Evolutionary conservation across 208 protist genomes (phyloP).

Genomic region (Lotmaria passim): DNA sequence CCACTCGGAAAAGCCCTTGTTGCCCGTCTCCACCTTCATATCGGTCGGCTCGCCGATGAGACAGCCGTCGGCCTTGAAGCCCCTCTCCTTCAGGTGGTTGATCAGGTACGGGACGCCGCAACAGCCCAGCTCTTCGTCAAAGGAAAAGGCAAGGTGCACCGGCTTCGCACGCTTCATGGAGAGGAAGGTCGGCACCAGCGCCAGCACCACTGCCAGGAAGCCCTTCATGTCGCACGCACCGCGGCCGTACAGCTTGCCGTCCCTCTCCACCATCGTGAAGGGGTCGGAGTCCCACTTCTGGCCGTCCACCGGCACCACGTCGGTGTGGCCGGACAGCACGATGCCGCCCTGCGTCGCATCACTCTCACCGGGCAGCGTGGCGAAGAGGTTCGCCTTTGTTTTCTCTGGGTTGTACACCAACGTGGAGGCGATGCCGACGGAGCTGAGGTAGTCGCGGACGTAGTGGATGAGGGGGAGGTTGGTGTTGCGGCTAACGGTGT

Average conservation of each 20-base stretch:
- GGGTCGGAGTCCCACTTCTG: too few relatives aligned
- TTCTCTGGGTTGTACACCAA: constrained; percentile 39
- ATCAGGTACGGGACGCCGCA: constrained; percentile 39
- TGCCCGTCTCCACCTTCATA: constrained; percentile 38
- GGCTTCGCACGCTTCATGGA: constrained; percentile 52
- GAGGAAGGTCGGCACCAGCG: constrained; percentile 43
- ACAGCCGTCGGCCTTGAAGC: constrained; percentile 35
- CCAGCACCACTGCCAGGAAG: constrained; percentile 55
- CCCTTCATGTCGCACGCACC: too few relatives aligned
- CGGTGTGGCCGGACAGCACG: too few relatives aligned
- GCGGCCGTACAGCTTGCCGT: too few relatives aligned
- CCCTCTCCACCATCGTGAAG: too few relatives aligned
- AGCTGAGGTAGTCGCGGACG: constrained; percentile 38
- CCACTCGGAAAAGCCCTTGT: constrained; percentile 41
- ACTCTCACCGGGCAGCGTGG: constrained; percentile 48
- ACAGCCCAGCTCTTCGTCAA: constrained; percentile 58
- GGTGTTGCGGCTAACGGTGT: constrained; percentile 57
- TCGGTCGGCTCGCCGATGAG: constrained; percentile 12
- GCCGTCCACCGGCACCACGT: too few relatives aligned
- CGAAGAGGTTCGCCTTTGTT: constrained; percentile 59
- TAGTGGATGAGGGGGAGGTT: constrained; percentile 54
- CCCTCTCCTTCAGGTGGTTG: constrained; percentile 36
- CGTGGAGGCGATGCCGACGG: too few relatives aligned
- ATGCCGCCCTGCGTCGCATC: constrained; percentile 56
- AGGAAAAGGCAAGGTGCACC: constrained; percentile 56